Evolutionary conservation across 208 protist species (phyloP).

Genomic region (Leishmania tropica): DNA sequence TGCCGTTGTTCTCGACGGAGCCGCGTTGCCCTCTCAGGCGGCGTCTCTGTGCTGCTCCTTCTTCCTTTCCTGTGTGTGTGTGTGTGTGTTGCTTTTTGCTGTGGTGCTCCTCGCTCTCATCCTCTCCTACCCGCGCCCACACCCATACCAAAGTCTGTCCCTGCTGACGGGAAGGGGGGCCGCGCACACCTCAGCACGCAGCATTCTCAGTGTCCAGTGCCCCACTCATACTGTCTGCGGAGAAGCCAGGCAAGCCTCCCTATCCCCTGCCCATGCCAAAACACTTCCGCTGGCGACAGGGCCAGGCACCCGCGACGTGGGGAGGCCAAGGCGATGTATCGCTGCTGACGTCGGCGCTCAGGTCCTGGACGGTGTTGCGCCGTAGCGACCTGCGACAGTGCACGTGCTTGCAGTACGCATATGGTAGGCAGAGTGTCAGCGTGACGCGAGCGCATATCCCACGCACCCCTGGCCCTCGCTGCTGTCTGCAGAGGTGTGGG

Average conservation of each 20-base stretch:
- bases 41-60: not conserved
- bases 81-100: not conserved
- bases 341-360: not conserved
- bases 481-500: too few species aligned
- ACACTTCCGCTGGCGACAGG: not conserved
- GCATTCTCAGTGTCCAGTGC: not conserved
- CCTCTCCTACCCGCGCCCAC: too few species aligned
- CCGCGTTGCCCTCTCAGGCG: not conserved
- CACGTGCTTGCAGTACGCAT: too few species aligned
- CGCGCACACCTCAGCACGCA: too few species aligned
- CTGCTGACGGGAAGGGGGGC: not conserved
- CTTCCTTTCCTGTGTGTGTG: not conserved
- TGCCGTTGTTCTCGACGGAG: not conserved
- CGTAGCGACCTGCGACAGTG: too few species aligned
- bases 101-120: not conserved
- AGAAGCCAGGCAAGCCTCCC: not conserved
- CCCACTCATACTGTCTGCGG: not conserved
- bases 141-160: too few species aligned
- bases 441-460: too few species aligned
- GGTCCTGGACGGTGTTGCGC: too few species aligned
- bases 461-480: too few species aligned
- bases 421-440: too few species aligned
- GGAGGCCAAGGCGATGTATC: not conserved
- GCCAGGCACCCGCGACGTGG: not conserved
- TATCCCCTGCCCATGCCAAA: not conserved